These are phyloP conservation scores for Acer campestre DNA, from an alignment of 345 rosid genomes.

Conservation along the genomic window DNA sequence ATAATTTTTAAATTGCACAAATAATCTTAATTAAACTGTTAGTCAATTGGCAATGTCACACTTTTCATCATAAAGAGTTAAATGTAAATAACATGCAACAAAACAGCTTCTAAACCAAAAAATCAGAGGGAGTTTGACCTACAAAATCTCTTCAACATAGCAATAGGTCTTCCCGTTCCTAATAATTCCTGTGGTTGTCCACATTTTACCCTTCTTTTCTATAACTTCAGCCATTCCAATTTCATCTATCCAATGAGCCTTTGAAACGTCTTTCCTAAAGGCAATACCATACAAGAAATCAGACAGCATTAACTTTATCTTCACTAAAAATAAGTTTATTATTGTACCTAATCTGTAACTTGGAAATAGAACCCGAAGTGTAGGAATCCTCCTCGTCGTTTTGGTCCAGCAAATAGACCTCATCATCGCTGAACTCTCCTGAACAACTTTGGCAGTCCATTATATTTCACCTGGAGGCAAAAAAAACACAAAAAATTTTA, in stretches of 20 bases:
- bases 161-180: constrained; percentile 59
- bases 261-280: constrained; percentile 58
- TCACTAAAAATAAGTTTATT: not conserved
- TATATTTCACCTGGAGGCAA: not conserved
- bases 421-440: constrained; percentile 14
- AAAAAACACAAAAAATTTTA: not conserved
- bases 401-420: constrained; percentile 7
- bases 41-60: not conserved
- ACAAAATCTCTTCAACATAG: constrained; percentile 80
- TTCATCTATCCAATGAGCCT: constrained; percentile 61
- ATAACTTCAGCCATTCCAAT: constrained; percentile 66
- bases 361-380: constrained; percentile 17
- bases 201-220: constrained; percentile 77
- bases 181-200: constrained; percentile 76
- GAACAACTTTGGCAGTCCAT: not conserved
- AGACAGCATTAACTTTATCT: not conserved
- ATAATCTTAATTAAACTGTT: not conserved
- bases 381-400: constrained; percentile 26
- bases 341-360: constrained; percentile 31
- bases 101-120: not conserved
- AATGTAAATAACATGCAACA: not conserved
- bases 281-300: constrained; percentile 6
- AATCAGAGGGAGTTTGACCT: constrained; percentile 25
- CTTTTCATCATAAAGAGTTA: not conserved
- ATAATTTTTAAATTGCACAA: not conserved